These are phyloP conservation scores for Poronia punctata DNA, from an alignment of 495 filamentous ascomycete species.

Conservation along the genomic window DNA sequence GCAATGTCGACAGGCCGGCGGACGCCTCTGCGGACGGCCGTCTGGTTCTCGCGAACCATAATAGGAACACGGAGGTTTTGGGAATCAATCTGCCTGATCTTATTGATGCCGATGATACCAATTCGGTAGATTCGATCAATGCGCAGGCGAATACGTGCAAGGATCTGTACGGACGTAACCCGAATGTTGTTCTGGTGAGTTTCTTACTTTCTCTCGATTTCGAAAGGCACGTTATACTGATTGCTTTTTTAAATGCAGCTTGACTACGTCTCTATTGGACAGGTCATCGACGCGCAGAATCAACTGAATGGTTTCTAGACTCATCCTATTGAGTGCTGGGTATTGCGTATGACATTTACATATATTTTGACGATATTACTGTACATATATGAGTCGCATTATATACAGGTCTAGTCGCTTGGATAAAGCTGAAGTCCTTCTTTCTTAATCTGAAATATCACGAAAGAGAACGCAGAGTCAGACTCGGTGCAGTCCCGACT, in stretches of 20 bases:
- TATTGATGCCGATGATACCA: slow-evolving; percentile 57
- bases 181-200: slow-evolving; percentile 71
- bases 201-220: background rate
- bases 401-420: too few relatives aligned
- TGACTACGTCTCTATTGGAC: slow-evolving; percentile 19
- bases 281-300: slow-evolving; percentile 17
- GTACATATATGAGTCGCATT: too few relatives aligned
- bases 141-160: slow-evolving; percentile 58
- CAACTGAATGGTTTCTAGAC: slow-evolving; percentile 20
- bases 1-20: slow-evolving; percentile 54
- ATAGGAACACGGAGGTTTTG: slow-evolving; percentile 60
- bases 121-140: slow-evolving; percentile 56
- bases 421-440: too few relatives aligned
- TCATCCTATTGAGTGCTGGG: too few relatives aligned
- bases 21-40: slow-evolving; percentile 42
- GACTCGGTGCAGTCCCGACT: too few relatives aligned
- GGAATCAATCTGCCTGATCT: slow-evolving; percentile 46
- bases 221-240: background rate
- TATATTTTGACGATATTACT: background rate
- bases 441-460: too few relatives aligned
- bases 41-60: slow-evolving; percentile 84
- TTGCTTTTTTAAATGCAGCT: slow-evolving; percentile 12
- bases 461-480: too few relatives aligned
- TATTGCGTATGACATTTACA: background rate
- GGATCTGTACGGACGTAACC: slow-evolving; percentile 54